Evolutionary conservation across 345 rosid genomes (phyloP).

Genomic region (Citrus unshiu): DNA sequence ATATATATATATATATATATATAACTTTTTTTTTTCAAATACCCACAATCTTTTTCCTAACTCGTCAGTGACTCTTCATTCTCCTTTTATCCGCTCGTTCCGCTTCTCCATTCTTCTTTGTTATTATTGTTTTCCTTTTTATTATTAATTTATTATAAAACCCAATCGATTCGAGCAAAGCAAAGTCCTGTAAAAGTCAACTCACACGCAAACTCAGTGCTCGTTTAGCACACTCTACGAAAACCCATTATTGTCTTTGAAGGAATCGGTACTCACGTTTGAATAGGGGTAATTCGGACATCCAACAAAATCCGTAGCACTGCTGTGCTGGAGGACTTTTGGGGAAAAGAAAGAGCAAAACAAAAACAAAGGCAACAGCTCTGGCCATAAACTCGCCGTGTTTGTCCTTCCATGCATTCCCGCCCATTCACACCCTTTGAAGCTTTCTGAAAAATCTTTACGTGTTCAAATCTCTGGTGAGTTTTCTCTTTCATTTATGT

Average conservation of each 20-base stretch:
- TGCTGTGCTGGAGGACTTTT: background rate
- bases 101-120: no score
- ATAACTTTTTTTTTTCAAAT: no score
- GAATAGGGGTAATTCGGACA: conserved; percentile 4
- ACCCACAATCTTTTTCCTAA: no score
- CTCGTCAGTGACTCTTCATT: no score
- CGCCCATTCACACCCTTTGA: background rate
- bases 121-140: no score
- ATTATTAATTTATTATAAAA: background rate
- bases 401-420: background rate
- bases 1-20: no score
- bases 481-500: background rate
- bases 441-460: background rate
- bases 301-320: background rate
- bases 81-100: no score
- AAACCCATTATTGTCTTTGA: background rate
- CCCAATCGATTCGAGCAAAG: background rate
- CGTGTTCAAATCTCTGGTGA: background rate
- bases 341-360: background rate
- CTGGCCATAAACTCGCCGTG: background rate
- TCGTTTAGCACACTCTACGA: background rate
- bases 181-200: background rate
- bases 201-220: background rate
- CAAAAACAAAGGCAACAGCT: no score
- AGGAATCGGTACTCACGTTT: background rate